Percentiles rank a stretch among this genome's conserved stretches.
Evolutionary conservation across 768 basidiomycete genomes (phyloP).

Genomic region (Candolleomyces efflorescens): DNA sequence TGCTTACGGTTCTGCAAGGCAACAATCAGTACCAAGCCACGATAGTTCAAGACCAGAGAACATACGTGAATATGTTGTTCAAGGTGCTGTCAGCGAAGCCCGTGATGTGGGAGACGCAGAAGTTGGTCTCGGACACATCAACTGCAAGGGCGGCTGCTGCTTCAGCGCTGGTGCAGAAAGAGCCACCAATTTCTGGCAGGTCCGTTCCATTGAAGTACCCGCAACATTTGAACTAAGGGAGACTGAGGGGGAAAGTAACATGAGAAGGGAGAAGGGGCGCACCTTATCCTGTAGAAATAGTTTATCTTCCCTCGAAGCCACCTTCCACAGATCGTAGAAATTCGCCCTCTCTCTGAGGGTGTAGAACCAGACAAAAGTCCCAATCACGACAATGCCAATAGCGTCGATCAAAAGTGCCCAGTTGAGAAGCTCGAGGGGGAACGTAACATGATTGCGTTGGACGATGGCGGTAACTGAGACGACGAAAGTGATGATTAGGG

Average conservation of each 20-base stretch:
- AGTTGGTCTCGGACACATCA: constrained; percentile 39
- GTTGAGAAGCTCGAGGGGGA: constrained; percentile 73
- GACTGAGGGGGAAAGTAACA: neutral
- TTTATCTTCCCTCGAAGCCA: constrained; percentile 40
- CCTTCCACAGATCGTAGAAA: constrained; percentile 56
- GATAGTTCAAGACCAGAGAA: constrained; percentile 13
- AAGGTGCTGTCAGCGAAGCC: constrained; percentile 65
- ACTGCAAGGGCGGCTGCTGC: constrained; percentile 32
- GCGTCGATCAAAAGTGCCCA: constrained; percentile 66
- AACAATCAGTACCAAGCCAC: neutral
- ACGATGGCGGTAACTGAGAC: constrained; percentile 70
- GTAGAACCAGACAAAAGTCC: constrained; percentile 77
- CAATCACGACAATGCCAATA: constrained; percentile 56
- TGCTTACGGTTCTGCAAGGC: constrained; percentile 38
- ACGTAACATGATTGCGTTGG: constrained; percentile 63
- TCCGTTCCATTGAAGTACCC: constrained; percentile 77
- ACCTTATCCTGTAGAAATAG: constrained; percentile 73
- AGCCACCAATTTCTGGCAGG: constrained; percentile 53
- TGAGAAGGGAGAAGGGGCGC: constrained; percentile 15
- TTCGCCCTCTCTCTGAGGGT: constrained; percentile 69
- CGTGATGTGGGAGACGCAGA: constrained; percentile 73
- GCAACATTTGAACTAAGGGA: constrained; percentile 69
- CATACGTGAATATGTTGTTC: constrained; percentile 82
- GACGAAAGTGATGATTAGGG: constrained; percentile 61
- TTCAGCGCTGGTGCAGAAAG: constrained; percentile 47